These are phyloP conservation scores for Apiotrichum porosum DNA, from an alignment of 1,284 basidiomycete genomes.

Conservation along the genomic window DNA sequence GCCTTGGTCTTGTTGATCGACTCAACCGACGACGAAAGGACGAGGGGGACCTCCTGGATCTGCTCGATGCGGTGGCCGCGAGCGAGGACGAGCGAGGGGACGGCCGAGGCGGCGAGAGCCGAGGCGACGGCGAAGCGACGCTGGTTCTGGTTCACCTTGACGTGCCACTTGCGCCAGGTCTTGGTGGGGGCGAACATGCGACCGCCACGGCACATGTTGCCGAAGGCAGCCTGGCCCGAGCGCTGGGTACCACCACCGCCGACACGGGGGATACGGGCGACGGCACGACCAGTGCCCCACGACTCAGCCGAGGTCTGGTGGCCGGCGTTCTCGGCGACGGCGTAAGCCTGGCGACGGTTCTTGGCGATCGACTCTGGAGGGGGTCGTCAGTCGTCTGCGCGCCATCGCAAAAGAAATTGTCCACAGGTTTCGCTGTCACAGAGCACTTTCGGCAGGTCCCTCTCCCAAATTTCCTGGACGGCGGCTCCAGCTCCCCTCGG, in stretches of 20 bases:
- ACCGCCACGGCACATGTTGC: conserved; percentile 99
- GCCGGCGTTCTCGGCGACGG: conserved; percentile 95
- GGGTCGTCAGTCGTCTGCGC: not conserved
- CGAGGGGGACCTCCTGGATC: conserved; percentile 94
- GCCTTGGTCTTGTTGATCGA: conserved; percentile 95
- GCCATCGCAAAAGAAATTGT: too few relatives aligned
- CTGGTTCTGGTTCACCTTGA: conserved; percentile 99
- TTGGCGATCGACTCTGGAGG: conserved; percentile 88
- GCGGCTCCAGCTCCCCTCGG: not conserved
- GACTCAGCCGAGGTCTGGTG: conserved; percentile 95
- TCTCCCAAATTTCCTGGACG: not conserved
- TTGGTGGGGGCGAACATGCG: conserved; percentile 99
- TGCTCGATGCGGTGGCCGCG: conserved; percentile 99
- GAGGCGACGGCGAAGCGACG: conserved; percentile 97
- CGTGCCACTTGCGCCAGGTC: conserved; percentile 99
- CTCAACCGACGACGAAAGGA: conserved; percentile 75
- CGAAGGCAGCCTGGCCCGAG: conserved; percentile 97
- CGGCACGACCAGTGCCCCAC: conserved; percentile 99
- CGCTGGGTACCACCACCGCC: conserved; percentile 98
- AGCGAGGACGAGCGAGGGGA: conserved; percentile 96
- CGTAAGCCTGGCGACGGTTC: conserved; percentile 97
- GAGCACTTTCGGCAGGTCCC: too few relatives aligned
- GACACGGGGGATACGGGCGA: conserved; percentile 99
- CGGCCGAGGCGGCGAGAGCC: conserved; percentile 93
- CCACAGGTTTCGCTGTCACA: too few relatives aligned